Conservation (phyloP, 352 stramenopile genomes). For the Phytophthora chlamydospora region DNA sequence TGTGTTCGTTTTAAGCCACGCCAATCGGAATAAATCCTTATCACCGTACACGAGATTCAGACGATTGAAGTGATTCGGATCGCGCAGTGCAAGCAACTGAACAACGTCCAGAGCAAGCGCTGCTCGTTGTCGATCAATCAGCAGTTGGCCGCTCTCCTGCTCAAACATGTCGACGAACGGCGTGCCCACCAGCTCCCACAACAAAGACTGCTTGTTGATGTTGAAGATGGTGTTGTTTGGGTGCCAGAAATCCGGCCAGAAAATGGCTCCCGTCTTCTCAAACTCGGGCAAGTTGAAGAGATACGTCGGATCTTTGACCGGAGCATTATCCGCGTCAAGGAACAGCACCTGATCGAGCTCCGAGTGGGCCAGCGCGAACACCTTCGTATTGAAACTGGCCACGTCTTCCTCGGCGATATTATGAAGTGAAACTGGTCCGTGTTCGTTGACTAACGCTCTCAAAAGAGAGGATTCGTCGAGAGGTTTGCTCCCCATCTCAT, state of each 20-base stretch:
- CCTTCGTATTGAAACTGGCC: conserved; percentile 19
- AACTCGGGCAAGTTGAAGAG: conserved; percentile 45
- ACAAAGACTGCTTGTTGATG: conserved; percentile 41
- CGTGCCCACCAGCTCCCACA: conserved; percentile 52
- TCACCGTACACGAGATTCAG: conserved; percentile 46
- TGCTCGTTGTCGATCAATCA: conserved; percentile 41
- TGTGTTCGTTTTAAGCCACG: conserved; percentile 50
- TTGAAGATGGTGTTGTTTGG: conserved; percentile 56
- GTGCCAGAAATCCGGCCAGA: conserved; percentile 70
- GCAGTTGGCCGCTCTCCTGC: conserved; percentile 59
- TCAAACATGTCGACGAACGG: conserved; percentile 58
- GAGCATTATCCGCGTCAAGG: conserved; percentile 52
- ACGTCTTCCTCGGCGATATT: not conserved
- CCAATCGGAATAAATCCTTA: conserved; percentile 57
- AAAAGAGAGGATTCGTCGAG: conserved; percentile 24
- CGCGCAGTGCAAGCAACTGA: conserved; percentile 36
- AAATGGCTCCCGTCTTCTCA: conserved; percentile 39
- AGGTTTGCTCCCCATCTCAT: conserved; percentile 34
- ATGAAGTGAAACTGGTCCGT: conserved; percentile 10
- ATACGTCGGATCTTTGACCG: conserved; percentile 42
- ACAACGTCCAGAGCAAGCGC: conserved; percentile 26
- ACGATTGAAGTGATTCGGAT: conserved; percentile 29
- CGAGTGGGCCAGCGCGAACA: not conserved
- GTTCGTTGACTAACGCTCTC: conserved; percentile 17
- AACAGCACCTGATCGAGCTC: conserved; percentile 44